A percentile compares a stretch with the other conserved stretches of the same genome.
These are phyloP conservation scores for Bruguiera sexangula DNA, from an alignment of 345 rosid genomes.

Conservation along the genomic window DNA sequence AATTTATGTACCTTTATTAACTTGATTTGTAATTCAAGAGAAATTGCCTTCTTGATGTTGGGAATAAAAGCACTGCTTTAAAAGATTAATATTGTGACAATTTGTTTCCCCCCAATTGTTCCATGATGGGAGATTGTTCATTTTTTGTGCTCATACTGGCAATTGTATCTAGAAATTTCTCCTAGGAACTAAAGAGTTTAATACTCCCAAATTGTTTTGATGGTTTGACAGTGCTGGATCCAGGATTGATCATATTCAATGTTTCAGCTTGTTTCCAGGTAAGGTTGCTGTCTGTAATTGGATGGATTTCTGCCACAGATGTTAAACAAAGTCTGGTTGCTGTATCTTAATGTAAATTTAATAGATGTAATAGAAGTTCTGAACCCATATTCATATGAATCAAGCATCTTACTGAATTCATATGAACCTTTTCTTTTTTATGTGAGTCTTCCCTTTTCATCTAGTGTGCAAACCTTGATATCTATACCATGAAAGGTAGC, in stretches of 20 bases:
- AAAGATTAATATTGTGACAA: not conserved
- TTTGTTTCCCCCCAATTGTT: not conserved
- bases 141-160: not conserved
- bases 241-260: slow-evolving; percentile 45
- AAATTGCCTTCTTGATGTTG: too few species aligned
- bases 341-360: not conserved
- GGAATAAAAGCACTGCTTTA: not conserved
- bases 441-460: not conserved
- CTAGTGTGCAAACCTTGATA: too few species aligned
- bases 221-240: slow-evolving; percentile 50
- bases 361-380: too few species aligned
- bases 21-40: too few species aligned
- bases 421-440: too few species aligned
- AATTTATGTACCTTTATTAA: too few species aligned
- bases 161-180: not conserved
- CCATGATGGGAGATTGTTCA: not conserved
- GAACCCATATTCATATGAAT: too few species aligned
- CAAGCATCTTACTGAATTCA: too few species aligned
- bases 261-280: slow-evolving; percentile 79
- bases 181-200: not conserved
- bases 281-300: slow-evolving; percentile 8
- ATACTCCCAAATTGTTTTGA: slow-evolving; percentile 5
- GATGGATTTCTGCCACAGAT: slow-evolving; percentile 1
- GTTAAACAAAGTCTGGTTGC: slow-evolving; percentile 5
- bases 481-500: not conserved